Conservation (phyloP, 1,284 basidiomycete genomes). For the Flammula alnicola region DNA sequence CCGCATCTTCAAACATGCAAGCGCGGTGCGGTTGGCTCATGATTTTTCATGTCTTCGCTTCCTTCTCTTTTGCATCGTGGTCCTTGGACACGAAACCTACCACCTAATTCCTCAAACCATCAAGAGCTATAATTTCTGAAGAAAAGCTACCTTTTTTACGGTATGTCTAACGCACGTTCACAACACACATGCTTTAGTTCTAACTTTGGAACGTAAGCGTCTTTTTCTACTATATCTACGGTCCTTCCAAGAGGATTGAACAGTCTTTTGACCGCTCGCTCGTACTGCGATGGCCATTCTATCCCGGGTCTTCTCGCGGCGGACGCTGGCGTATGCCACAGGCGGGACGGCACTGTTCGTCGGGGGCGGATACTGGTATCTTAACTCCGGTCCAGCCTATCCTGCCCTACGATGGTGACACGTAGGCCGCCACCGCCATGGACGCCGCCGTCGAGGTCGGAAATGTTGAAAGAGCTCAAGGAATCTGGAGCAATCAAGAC, state of each 20-base stretch:
- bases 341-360: slow-evolving; percentile 54
- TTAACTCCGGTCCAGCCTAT: slow-evolving; percentile 72
- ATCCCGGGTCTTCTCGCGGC: slow-evolving; percentile 54
- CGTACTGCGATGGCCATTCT: slow-evolving; percentile 34
- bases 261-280: background rate
- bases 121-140: too few relatives aligned
- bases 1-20: too few relatives aligned
- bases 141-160: too few relatives aligned
- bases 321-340: slow-evolving; percentile 54
- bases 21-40: too few relatives aligned
- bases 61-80: too few relatives aligned
- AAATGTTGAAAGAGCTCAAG: slow-evolving; percentile 66
- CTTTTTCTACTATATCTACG: background rate
- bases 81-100: too few relatives aligned
- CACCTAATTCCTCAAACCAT: too few relatives aligned
- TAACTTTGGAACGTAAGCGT: background rate
- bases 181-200: too few relatives aligned
- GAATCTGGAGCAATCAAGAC: slow-evolving; percentile 41
- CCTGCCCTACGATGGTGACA: slow-evolving; percentile 63
- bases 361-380: slow-evolving; percentile 69
- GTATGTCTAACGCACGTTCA: too few relatives aligned
- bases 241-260: background rate
- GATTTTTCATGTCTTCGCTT: too few relatives aligned
- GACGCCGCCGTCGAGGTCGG: slow-evolving; percentile 70
- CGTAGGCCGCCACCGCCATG: slow-evolving; percentile 74